Base-by-base conservation (phyloP, 805 yeast genomes). In the Ogataea methanolica region DNA sequence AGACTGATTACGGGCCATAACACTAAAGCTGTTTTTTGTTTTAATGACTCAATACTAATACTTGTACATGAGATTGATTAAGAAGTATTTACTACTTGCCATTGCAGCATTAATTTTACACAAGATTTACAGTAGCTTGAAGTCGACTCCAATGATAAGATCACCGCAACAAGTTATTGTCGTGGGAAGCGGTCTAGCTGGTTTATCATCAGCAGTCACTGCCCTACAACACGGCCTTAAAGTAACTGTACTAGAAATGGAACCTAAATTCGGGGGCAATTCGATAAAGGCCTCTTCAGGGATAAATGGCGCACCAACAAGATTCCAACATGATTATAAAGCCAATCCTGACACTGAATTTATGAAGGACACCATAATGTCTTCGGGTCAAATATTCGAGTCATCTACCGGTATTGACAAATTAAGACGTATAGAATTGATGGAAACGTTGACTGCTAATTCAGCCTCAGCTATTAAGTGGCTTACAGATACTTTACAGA, bases 401-500 rank as follows among this genome's bases (percentile, higher is more conserved):
- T 74, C 71, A 41, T 66, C 80, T 17, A 87, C 46, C 8, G 19
- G 35, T 11, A 9, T n/a, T 5, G 33, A 36, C 21, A 46, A 50
- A 31, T 19, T 14, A 14, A 48, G 88, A 21, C 75, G 80, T 41
- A 76, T 79, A 14, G 68, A 67, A 2, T 71, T 88, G 53, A 83
- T 85, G 65, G 66, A 71, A 33, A 83, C 79, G 5, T 68, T 88
- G 50, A 75, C 85, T 1, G 66, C 74, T 47, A 80, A 83, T 39
- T 82, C 89, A 2, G 80, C 78, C 6, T 75, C 72, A 39, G 91
- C 94, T 0, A 75, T 88, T 42, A 78, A 78, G 42, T 88, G 95
- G 92, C 72, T 88, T 44, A 85, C 83, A 54, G 58, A 54, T 31
- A 76, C 73, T 5, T 80, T 86, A 55, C 75, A 72, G 6, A 67